A percentile compares a stretch with the other conserved stretches of the same genome.
phyloP scores from a whole-genome alignment of 1,284 basidiomycete species.

The Ganoderma lingzhi region DNA sequence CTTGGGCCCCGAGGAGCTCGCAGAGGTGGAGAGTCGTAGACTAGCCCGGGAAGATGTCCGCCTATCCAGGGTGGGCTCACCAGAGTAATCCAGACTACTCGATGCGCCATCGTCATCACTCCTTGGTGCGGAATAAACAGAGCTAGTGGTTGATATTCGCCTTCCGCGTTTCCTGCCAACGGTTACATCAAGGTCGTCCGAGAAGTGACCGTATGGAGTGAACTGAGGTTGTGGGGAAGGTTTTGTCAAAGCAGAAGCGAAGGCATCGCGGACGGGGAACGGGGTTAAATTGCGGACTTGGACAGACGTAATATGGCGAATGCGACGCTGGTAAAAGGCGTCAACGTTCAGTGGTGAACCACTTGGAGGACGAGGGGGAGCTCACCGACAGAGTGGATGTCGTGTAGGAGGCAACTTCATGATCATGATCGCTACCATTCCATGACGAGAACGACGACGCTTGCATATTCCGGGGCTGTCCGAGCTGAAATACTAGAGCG shows the following conservation, averaged over 20 bases:
- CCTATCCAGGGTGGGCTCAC: slow-evolving; percentile 27
- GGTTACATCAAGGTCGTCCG: slow-evolving; percentile 76
- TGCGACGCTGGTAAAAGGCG: slow-evolving; percentile 58
- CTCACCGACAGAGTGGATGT: slow-evolving; percentile 26
- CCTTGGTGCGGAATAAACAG: slow-evolving; percentile 55
- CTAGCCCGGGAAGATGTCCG: slow-evolving; percentile 38
- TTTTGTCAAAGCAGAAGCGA: slow-evolving; percentile 75
- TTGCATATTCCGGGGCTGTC: slow-evolving; percentile 17
- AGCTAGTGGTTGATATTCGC: slow-evolving; percentile 63
- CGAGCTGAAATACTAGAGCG: not conserved
- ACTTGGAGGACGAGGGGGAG: not conserved
- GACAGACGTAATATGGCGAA: slow-evolving; percentile 77
- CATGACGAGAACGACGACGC: slow-evolving; percentile 18
- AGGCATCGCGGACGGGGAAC: slow-evolving; percentile 78
- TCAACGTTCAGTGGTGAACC: slow-evolving; percentile 1
- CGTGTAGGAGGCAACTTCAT: slow-evolving; percentile 5
- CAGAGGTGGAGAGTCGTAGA: slow-evolving; percentile 27
- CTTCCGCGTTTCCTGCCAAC: slow-evolving; percentile 65
- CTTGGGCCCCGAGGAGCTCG: slow-evolving; percentile 26
- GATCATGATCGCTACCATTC: slow-evolving; percentile 11
- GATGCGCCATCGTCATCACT: slow-evolving; percentile 50
- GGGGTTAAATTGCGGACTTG: slow-evolving; percentile 85
- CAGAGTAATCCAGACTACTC: slow-evolving; percentile 23
- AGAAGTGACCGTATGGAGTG: slow-evolving; percentile 58
- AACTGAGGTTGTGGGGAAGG: slow-evolving; percentile 67